Evolutionary conservation across 23 red algal species (phyloP).

Genomic region (Agarophyton chilense): DNA sequence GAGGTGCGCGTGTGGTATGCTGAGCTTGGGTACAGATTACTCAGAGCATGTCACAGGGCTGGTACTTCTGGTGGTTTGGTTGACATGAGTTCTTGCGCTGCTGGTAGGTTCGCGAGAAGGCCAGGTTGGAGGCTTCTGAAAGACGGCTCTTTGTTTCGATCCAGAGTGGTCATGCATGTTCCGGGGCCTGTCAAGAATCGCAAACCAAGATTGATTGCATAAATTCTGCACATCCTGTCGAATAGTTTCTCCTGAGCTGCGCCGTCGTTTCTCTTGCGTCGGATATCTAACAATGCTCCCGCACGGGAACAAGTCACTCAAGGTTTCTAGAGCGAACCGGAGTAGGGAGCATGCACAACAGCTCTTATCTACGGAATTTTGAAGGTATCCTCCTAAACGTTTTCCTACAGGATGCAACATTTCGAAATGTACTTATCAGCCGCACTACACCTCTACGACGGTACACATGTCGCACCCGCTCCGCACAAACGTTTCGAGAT

Average conservation of each 20-base stretch:
- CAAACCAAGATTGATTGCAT: slow-evolving; percentile 16
- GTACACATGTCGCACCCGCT: too few relatives aligned
- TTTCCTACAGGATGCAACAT: too few relatives aligned
- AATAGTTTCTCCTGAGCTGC: background rate
- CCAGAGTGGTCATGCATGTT: slow-evolving; percentile 48
- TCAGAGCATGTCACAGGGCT: slow-evolving; percentile 48
- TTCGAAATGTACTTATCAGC: too few relatives aligned
- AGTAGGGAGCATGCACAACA: too few relatives aligned
- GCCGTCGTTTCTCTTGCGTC: background rate
- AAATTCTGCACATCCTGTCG: background rate
- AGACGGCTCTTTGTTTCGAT: slow-evolving; percentile 63
- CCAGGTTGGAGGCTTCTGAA: slow-evolving; percentile 75
- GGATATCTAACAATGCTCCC: too few relatives aligned
- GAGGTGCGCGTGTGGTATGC: slow-evolving; percentile 69
- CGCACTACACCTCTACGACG: too few relatives aligned
- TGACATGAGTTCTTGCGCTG: slow-evolving; percentile 65
- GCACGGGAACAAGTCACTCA: too few relatives aligned
- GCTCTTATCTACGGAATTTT: too few relatives aligned
- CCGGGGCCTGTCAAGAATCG: slow-evolving; percentile 36
- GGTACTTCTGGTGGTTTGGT: slow-evolving; percentile 54
- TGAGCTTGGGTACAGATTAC: slow-evolving; percentile 26
- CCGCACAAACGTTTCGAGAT: too few relatives aligned
- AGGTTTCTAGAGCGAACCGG: too few relatives aligned
- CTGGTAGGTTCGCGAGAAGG: slow-evolving; percentile 68
- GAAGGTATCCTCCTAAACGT: too few relatives aligned